Base-by-base conservation (phyloP, 2,329 filamentous ascomycete species). In the Cercospora canescens region DNA sequence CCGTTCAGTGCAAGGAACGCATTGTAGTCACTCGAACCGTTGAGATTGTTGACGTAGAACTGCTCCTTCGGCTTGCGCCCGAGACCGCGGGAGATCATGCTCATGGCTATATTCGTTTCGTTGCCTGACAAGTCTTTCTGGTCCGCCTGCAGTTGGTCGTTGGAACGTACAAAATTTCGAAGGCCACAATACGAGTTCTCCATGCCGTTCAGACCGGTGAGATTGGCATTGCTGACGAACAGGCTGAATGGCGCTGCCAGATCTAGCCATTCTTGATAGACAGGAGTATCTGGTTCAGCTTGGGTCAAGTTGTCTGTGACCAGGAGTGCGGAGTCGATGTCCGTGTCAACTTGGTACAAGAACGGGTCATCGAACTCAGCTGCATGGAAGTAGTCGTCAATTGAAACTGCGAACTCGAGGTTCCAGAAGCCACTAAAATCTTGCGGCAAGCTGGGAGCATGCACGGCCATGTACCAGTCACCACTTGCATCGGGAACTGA, bases 171-270 rank as follows among this genome's bases (percentile, higher is more conserved):
- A 85, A 83, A 69, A 3, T 65, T 71, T 45, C 67, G 63, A 56
- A 98, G 81, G 1, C 93, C 95, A 76, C 95, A 99, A 74, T 89
- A 93, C 4, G 94, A 98, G 66, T 87, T 87, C 64, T 88, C 85
- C 62, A 99, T 74, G 0, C 95, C 95, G 35, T 85, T 80, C 18
- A 94, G 84, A 1, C 84, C 81, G 12, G 80, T 81, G 65, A 87
- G 83, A 5, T 88, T 85, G 37, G 82, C 79, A 67, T 90, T 87
- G 62, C 89, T 88, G 3, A 89, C 91, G 75, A 94, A 98, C 74
- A 99, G 86, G 26, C 88, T 87, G 75, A 92, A 98, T 0, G 81
- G 81, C 16, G 86, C 84, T 0, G 81, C 83, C 72, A 90, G 83
- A 30, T 86, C 80, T 80, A 83, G 85, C 86, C 81, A 89, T 72